Evolutionary conservation across 2,329 filamentous ascomycete genomes (phyloP), one percentile per base, ranked within the genome.

Genomic region (Microdochium paspali): DNA sequence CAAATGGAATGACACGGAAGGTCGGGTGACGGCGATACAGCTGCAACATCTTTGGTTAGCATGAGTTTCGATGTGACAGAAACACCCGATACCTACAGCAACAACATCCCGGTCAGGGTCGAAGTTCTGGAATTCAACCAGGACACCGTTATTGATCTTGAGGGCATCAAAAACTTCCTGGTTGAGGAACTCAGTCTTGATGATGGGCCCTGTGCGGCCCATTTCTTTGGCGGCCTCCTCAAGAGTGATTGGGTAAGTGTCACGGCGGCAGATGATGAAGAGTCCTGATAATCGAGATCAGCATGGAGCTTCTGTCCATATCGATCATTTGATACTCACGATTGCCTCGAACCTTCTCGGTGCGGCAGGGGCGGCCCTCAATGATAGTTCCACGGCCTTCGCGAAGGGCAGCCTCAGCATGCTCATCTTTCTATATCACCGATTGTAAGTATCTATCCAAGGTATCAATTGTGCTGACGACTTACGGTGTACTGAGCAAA

Each of bases 401-500:
- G 2, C 54, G 52, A 46, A 78, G 64, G 20, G 79, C 80, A 13
- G 49, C 54, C 18, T 68, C 58, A 2, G 80, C 79, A 56, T 79
- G 65, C 0, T 66, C 59, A 26, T 70, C 64, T 12, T 66, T 70
- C 77, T 80, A 51, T 24, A 10, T 15, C 2, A 10, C 18, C 48
- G 44, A 70, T 46, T 68, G 58, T 44, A 10, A 45, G 18, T 4
- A 9, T 23, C 46, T 4, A 4, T 15, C n/a, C 7, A 10, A 20
- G 3, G 23, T 28, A 4, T 28, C 13, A 23, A 26, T 24, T 15
- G 32, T 30, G 44, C 24, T 12, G 2, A 31, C 2, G 24, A 63
- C 74, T 67, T 58, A 81, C 80, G 2, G 76, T 81, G 55, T 70
- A 85, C 55, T 84, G 81, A 21, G 72, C 74, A 53, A 84, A 84